Base-by-base conservation (phyloP, 352 stramenopile genomes). In the Globisporangium emineosum region DNA sequence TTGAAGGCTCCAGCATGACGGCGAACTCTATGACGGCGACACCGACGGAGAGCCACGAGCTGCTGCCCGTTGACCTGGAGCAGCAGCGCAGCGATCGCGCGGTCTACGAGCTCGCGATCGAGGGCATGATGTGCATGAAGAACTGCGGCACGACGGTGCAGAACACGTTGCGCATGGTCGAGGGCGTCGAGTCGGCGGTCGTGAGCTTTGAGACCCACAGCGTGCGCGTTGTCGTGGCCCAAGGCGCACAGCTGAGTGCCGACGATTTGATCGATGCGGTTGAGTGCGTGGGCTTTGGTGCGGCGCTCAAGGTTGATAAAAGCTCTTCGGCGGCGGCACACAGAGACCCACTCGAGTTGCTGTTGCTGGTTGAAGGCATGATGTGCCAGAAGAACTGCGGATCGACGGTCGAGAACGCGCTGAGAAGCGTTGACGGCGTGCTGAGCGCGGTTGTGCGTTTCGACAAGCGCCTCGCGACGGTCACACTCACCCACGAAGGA, bases 301-400 rank as follows among this genome's bases (percentile, higher is more conserved):
- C 87, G 4, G 75, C 67, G 13, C 35, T 92, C 43, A 83, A 77
- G 35, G 29, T 51, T 27, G 21, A 8, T 25, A 8, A 27, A 62
- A 57, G 17, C 21, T 30, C 19, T 3, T 13, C 52, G 25, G 5
- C 42, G 7, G 23, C 49, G 30, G 2, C 3, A 25, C 5, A 64
- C 5, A 42, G 51, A 10, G 73, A 86, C 32, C 62, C 73, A 59
- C 69, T 81, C 27, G 76, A 72, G 43, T 27, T 90, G 9, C 40
- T 77, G 32, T 65, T 97, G 60, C 67, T 91, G 30, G 86, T 98
- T 3, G 93, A 98, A 66, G 93, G 93, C 52, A 97, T 98, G 83
- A 97, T 97, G 76, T 97, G 91, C 57, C 90, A 98, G 75, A 98
- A 98, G 59, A 98, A 98, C 73, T 97, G 94, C 68, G 97, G 97